Evolutionary conservation across 352 stramenopile genomes (phyloP), one percentile per base, ranked within the genome.

Genomic region (Phytopythium cucurbitacearum): DNA sequence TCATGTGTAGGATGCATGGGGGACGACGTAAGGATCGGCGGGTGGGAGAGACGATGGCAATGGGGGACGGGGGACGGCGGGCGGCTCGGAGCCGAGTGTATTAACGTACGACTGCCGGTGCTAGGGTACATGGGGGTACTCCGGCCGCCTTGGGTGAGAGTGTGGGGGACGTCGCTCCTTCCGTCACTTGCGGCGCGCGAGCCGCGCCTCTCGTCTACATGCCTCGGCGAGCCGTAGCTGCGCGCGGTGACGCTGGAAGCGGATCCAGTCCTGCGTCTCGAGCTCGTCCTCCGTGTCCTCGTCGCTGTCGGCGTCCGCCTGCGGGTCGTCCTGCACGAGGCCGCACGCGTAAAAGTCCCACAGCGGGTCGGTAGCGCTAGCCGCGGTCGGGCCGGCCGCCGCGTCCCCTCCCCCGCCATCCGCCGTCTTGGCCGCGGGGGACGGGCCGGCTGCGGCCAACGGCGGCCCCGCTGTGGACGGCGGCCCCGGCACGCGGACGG

Each of bases 281-380:
- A 69, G 52, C 53, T 86, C 74, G 50, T 79, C 75, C 45, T 85
- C 75, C 38, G 76, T 80, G 64, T 89, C 77, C 67, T 80, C 69
- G 46, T 59, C 64, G 56, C 21, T 28, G 21, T 28, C 21, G 21
- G 21, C 21, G 21, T 28, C 21, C 21, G 21, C 21, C 21, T 28
- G 21, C 21, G 21, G 21, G 7, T 70, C 70, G 41, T 69, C 69
- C 34, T 51, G 48, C 5, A 67, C 66, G 41, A 88, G 71, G 3
- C 67, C 77, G 59, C 73, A 75, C 46, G 67, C 61, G 64, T 86
- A 89, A 38, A 89, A 89, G 44, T 81, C 75, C 64, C 69, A 80
- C 40, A 85, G 57, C 33, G 48, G 62, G 42, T 73, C 65, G 36
- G 48, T 53, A 37, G 21, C 40, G 21, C 36, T 40, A 39, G 49